Evolutionary conservation across 306 rosid species (phyloP), one percentile per base, ranked within the genome.

Genomic region (Oxytropis ochrocephala): DNA sequence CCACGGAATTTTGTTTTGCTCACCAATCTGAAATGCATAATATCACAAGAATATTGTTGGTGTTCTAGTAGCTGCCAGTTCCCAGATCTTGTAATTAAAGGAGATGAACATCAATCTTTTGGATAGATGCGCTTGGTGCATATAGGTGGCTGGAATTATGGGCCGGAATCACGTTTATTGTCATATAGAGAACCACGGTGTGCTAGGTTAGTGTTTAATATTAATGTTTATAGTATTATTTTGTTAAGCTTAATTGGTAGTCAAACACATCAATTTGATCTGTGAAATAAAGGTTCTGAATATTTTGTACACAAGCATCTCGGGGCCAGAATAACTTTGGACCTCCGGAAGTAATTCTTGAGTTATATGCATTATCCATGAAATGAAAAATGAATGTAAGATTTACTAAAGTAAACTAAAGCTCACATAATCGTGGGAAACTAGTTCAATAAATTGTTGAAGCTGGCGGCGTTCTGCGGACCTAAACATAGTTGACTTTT

Each of bases 1-100:
- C 51, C 17, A 1, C 29, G 0, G 4, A 17, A 71, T 19, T 51
- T 13, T 50, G 33, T 59, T 76, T 76, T 51, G 21, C 61, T 24
- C 38, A 14, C n/a, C 33, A 55, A 54, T 46, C 13, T 38, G 70
- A 58, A 49, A 39, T 69, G 80, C 51, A 33, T 72, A 53, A 52
- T 59, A 33, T 48, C 6, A 73, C 17, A 42, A 52, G 72, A 51
- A 52, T 6, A 51, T 16, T 18, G 41, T 6, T 44, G 59, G 14
- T 16, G 58, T 47, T 56, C 17, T 24, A 35, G 18, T 33, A 50
- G 52, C 52, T 72, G 39, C 7, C 46, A 61, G 35, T 69, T 12
- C 38, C 75, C 42, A 11, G 47, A 29, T 50, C 55, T 67, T 49
- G 49, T 39, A 17, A 69, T 18, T 39, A 17, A 69, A 12, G 65